Evolutionary conservation across 768 basidiomycete species (phyloP), one percentile per base, ranked within the genome.

Genomic region (Sarcomyxa edulis): DNA sequence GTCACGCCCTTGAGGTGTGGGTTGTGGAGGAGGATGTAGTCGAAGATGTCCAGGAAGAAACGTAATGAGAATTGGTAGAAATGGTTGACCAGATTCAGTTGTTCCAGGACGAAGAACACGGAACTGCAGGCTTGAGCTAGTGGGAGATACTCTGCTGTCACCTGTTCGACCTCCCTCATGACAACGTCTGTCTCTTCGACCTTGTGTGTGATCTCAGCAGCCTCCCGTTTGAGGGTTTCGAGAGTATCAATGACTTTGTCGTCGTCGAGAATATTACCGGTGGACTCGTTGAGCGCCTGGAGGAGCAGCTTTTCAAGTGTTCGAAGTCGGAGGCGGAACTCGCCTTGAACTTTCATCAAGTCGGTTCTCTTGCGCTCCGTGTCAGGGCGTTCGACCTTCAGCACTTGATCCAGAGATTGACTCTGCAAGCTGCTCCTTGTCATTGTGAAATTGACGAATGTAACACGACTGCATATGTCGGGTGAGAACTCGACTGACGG

Each of bases 1-100:
- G 79, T 69, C 41, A 94, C 71, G 43, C 75, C 77, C 58, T 74
- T 81, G 45, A 98, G 74, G 56, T 92, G 85, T 8, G 94, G 93
- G 55, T 98, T 97, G 50, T 87, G 83, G 48, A 86, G 84, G 6
- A 98, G 76, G 42, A 95, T 81, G 50, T 86, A 90, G 64, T 98
- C 91, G 64, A 99, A 99, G 54, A 97, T 95, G 57, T 96, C 95
- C 43, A 98, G 76, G 85, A 99, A 99, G 74, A 95, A 97, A 20
- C 73, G 84, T 32, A 99, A 74, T 2, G 96, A 98, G 71, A 99
- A 99, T 59, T 97, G 91, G 55, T 99, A 99, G 69, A 98, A 98
- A 62, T 96, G 95, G 54, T 95, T 91, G 66, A 97, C 78, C 37
- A 85, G 72, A 56, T 90, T 85, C 35, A 98, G 74, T 53, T 97